phyloP scores from a whole-genome alignment of 306 rosid species.

The Trifolium pratense region DNA sequence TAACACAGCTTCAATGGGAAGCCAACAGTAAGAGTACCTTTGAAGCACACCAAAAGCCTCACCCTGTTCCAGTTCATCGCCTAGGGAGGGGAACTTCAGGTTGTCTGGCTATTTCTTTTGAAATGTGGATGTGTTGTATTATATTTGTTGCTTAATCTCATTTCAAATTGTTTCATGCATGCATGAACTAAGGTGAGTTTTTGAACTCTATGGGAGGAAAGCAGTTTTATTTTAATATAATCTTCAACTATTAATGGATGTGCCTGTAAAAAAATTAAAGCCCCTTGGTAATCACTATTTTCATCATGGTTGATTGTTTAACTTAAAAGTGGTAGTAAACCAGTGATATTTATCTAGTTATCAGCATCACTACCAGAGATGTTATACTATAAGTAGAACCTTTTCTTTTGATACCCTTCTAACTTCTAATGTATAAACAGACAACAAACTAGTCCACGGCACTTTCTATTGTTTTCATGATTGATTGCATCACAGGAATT shows the following conservation, averaged over 20 bases:
- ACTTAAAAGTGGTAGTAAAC: slow-evolving; percentile 17
- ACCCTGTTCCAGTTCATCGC: slow-evolving; percentile 89
- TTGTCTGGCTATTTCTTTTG: slow-evolving; percentile 44
- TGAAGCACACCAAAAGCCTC: slow-evolving; percentile 47
- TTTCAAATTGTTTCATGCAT: slow-evolving; percentile 12
- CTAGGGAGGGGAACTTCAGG: slow-evolving; percentile 99
- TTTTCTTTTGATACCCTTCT: slow-evolving; percentile 19
- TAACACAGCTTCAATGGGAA: slow-evolving; percentile 78
- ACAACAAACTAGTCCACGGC: slow-evolving; percentile 9
- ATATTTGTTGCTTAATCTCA: slow-evolving; percentile 35
- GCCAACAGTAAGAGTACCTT: slow-evolving; percentile 50
- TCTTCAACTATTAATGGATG: not conserved
- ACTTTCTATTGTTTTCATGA: slow-evolving; percentile 31
- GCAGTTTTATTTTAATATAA: too few species aligned
- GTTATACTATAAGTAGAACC: slow-evolving; percentile 11
- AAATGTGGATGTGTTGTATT: slow-evolving; percentile 22
- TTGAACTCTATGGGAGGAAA: too few species aligned
- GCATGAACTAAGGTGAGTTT: too few species aligned
- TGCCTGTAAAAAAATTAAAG: slow-evolving; percentile 14
- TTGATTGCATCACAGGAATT: slow-evolving; percentile 56
- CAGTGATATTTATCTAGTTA: slow-evolving; percentile 12
- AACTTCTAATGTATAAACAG: slow-evolving; percentile 11
- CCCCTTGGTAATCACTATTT: slow-evolving; percentile 11
- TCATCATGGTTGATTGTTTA: slow-evolving; percentile 12
- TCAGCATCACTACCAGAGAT: slow-evolving; percentile 6